Evolutionary conservation across 2,329 filamentous ascomycete species (phyloP), one percentile per base, ranked within the genome.

Genomic region (Rhytidhysteron rufulum): DNA sequence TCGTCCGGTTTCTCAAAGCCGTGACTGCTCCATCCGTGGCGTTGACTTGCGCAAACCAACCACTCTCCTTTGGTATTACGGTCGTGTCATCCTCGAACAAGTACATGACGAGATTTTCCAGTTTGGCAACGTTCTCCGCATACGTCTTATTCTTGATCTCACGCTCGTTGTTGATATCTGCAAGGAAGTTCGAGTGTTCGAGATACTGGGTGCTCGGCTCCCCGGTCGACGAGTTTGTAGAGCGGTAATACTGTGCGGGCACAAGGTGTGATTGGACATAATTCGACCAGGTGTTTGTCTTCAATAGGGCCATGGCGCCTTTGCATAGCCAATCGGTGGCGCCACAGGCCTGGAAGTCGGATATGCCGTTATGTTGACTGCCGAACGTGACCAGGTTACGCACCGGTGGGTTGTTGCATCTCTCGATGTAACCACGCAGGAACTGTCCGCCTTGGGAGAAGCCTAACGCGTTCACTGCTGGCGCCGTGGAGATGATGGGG

Each of bases 381-480:
- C 90, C 90, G 55, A 93, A 94, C 2, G 90, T 96, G 48, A 95
- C 78, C 27, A 96, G 78, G 60, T 80, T 90, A 50, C 81, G 78
- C 10, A 95, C 79, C 4, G 80, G 82, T 0, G 88, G 83, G 24
- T 55, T 58, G 63, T 89, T 93, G 74, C 93, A 98, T 31, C 88
- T 79, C 74, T 98, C 83, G 49, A 95, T 74, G 63, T 95, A 90
- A 18, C 78, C 93, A 43, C 93, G 83, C n/a, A 98, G 78, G 71
- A 98, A 96, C 64, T 95, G 88, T 1, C 93, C 93, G 48, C 93
- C 93, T 67, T 98, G 93, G 11, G 86, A 93, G 73, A 98, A 96
- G 20, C 93, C 93, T 25, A 98, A 71, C 24, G 90, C 91, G 67
- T 97, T 93, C 60, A 96, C 76, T 48, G 85, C 88, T 0, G 86